Percentiles rank a stretch among this genome's conserved stretches.
These are phyloP conservation scores for Apiospora pterosperma DNA, from an alignment of 2,329 filamentous ascomycete species.

Conservation along the genomic window DNA sequence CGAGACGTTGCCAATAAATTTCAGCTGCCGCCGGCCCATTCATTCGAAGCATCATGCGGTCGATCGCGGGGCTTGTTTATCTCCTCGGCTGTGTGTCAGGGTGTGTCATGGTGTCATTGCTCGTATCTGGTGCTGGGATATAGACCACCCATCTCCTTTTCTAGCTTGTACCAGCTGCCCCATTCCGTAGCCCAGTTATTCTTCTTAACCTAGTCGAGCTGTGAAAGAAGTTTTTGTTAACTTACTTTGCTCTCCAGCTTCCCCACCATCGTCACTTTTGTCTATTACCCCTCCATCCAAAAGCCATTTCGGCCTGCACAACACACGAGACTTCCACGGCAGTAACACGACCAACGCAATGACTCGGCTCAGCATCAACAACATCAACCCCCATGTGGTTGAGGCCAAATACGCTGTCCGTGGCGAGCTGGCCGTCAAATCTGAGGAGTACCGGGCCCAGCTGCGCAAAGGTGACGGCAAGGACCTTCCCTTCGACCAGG, in stretches of 20 bases:
- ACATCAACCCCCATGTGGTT: conserved; percentile 88
- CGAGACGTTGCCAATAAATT: background rate
- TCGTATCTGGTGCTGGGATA: background rate
- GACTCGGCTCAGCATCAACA: conserved; percentile 66
- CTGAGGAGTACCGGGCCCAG: conserved; percentile 81
- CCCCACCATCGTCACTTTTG: no score
- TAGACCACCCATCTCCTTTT: background rate
- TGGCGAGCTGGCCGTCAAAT: conserved; percentile 90
- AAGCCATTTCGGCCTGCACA: background rate
- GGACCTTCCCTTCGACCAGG: conserved; percentile 76
- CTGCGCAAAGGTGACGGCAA: conserved; percentile 56
- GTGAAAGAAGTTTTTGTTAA: background rate
- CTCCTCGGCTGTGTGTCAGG: background rate
- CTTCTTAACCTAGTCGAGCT: background rate
- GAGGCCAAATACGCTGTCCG: conserved; percentile 94
- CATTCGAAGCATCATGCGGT: background rate
- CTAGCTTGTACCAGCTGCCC: background rate
- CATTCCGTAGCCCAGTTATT: background rate
- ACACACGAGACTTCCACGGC: background rate
- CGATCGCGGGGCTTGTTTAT: background rate
- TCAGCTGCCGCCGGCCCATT: background rate
- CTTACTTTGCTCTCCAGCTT: background rate
- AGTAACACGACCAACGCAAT: conserved; percentile 13
- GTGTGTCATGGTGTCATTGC: background rate
- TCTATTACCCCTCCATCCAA: no score